phyloP scores from a whole-genome alignment of 768 basidiomycete species.

The Hortiboletus campestris region DNA sequence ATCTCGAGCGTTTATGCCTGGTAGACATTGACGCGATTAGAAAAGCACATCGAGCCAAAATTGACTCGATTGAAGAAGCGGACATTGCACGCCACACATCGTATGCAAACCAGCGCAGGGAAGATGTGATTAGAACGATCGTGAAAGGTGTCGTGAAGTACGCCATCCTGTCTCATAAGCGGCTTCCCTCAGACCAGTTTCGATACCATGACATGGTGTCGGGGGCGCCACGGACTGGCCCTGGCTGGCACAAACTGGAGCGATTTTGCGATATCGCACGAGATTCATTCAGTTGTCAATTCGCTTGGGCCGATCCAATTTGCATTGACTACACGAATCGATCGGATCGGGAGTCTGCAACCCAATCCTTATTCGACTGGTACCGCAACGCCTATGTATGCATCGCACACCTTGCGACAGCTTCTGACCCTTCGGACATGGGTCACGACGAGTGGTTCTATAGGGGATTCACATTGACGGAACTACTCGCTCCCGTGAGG shows the following conservation, averaged over 20 bases:
- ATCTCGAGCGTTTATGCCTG: conserved; percentile 13
- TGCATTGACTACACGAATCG: conserved; percentile 7
- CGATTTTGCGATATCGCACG: conserved; percentile 11
- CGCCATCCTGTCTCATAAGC: conserved; percentile 18
- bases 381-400: conserved; percentile 23
- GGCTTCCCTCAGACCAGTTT: neutral
- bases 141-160: conserved; percentile 24
- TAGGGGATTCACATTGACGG: conserved; percentile 15
- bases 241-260: conserved; percentile 16
- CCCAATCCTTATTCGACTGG: conserved; percentile 14
- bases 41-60: neutral
- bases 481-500: conserved; percentile 19
- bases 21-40: conserved; percentile 6
- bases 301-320: conserved; percentile 19
- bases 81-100: conserved; percentile 23
- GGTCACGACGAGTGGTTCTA: conserved; percentile 12
- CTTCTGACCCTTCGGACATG: conserved; percentile 5
- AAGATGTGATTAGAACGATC: conserved; percentile 20
- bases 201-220: conserved; percentile 6
- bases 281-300: conserved; percentile 14
- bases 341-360: neutral
- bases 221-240: neutral
- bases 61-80: conserved; percentile 18
- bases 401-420: conserved; percentile 12
- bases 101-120: conserved; percentile 23